Evolutionary conservation across 805 yeast species (phyloP), one percentile per base, ranked within the genome.

Genomic region (Barnettozyma vustinii): DNA sequence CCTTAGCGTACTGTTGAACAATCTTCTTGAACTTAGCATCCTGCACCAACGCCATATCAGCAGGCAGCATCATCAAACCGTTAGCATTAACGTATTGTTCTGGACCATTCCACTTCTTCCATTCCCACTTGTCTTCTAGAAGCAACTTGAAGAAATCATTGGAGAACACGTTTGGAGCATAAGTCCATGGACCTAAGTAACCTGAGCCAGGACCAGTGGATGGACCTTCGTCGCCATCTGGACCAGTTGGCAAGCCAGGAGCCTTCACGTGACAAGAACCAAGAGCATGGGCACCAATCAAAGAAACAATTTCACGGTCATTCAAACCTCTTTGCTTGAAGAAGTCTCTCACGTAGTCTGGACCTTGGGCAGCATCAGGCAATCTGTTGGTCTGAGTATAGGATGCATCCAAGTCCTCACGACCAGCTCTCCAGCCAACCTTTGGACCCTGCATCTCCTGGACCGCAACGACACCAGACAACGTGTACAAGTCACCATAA

Each of bases 141-240:
- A 87, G 69, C 36, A 74, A 61, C 65, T 70, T 78, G 69, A 68
- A 88, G 65, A 86, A 88, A 39, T 87, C 87, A 69, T 88, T 89
- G 46, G 83, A 74, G 64, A 89, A 84, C 54, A 72, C 66, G 27
- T 84, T 86, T 48, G 94, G 88, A 37, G 85, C 79, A 48, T 84
- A 84, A 36, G 92, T 91, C 96, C 96, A 88, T 52, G 92, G 90
- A 13, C 96, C 96, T 55, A 86, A 94, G 70, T 74, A 89, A 2
- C 95, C 95, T 20, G 89, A 79, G 52, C 81, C 78, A 54, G 74
- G 64, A 12, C 54, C 54, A 10, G 53, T 48, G 7, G 58, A 50
- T 7, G 44, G 33, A 18, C 46, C 52, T 32, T 52, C 56, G 15
- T 56, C 57, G 10, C 44, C 54, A 33, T 45, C 50, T 5, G 30